A percentile compares a stretch with the other conserved stretches of the same genome.
Evolutionary conservation across 192 early-diverging fungal genomes (phyloP).

Genomic region (Helicostylum pulchrum): DNA sequence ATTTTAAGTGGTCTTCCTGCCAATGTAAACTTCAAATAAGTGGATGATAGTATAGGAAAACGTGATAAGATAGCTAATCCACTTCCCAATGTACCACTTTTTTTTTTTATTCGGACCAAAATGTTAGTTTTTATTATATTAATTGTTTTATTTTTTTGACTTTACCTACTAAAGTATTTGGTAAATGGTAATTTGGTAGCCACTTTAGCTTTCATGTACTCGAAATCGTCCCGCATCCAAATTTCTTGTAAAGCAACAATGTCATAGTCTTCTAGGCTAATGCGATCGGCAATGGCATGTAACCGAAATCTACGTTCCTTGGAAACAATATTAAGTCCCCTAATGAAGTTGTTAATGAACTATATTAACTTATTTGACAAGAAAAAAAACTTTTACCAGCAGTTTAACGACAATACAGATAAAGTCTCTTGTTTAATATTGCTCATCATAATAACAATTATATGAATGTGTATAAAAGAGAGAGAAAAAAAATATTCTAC

Average conservation of each 20-base stretch:
- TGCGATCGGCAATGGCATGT: constrained; percentile 44
- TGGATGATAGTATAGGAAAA: constrained; percentile 42
- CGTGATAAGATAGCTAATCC: constrained; percentile 45
- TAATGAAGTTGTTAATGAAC: neutral
- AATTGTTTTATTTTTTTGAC: neutral
- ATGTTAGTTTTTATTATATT: too few species aligned
- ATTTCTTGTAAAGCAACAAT: constrained; percentile 49
- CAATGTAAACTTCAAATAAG: constrained; percentile 43
- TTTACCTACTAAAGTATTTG: constrained; percentile 41
- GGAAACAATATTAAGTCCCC: constrained; percentile 46
- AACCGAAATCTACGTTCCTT: constrained; percentile 44
- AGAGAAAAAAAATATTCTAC: too few species aligned
- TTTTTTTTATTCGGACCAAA: too few species aligned
- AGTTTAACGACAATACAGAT: constrained; percentile 47
- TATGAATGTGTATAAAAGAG: too few species aligned
- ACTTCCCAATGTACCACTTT: constrained; percentile 38
- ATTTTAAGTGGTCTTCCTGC: constrained; percentile 50
- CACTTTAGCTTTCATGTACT: constrained; percentile 28
- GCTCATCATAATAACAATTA: too few species aligned
- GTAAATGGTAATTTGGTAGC: constrained; percentile 27
- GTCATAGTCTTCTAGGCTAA: constrained; percentile 32
- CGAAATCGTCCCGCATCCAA: constrained; percentile 40
- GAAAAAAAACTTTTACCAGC: constrained; percentile 40
- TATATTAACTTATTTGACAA: too few species aligned
- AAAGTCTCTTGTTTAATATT: neutral